A percentile compares a stretch with the other conserved stretches of the same genome.
Conservation (phyloP, 768 basidiomycete genomes). For the Suillus paluster region DNA sequence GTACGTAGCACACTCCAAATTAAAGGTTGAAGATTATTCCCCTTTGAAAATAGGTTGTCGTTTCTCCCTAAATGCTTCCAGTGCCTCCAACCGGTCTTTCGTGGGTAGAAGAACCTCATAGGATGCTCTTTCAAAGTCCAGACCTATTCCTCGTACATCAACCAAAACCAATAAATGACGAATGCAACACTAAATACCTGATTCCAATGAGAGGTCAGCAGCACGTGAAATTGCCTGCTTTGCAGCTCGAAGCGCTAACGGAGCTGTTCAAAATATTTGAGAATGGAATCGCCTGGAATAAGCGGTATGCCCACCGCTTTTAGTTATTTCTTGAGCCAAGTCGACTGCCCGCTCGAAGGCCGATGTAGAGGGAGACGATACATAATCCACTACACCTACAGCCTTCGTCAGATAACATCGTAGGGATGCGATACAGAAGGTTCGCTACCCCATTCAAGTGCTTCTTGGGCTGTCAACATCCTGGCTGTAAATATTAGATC, state of each 20-base stretch:
- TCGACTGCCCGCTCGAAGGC: constrained; percentile 73
- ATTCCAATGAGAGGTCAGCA: constrained; percentile 76
- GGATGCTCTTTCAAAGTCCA: constrained; percentile 88
- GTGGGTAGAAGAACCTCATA: constrained; percentile 81
- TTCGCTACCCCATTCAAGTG: constrained; percentile 67
- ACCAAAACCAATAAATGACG: constrained; percentile 6
- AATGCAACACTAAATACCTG: constrained; percentile 46
- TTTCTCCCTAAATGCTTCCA: constrained; percentile 87
- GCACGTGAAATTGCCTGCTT: constrained; percentile 86
- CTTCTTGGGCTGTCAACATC: constrained; percentile 66
- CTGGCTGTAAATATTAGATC: constrained; percentile 86
- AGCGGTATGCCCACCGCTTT: constrained; percentile 51
- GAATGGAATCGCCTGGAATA: neutral
- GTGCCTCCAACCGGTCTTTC: constrained; percentile 81
- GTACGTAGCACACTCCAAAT: neutral
- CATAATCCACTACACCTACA: constrained; percentile 81
- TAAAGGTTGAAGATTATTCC: constrained; percentile 47
- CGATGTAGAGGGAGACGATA: constrained; percentile 60
- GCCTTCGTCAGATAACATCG: neutral
- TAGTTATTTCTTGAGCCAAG: constrained; percentile 71
- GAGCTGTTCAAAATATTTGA: constrained; percentile 53
- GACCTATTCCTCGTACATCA: constrained; percentile 45
- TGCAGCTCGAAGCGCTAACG: constrained; percentile 84
- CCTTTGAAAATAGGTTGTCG: constrained; percentile 79
- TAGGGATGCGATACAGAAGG: neutral